Evolutionary conservation across 176 grass and related monocot genomes (phyloP), one percentile per base, ranked within the genome.

Genomic region (maize (Zea mays)): DNA sequence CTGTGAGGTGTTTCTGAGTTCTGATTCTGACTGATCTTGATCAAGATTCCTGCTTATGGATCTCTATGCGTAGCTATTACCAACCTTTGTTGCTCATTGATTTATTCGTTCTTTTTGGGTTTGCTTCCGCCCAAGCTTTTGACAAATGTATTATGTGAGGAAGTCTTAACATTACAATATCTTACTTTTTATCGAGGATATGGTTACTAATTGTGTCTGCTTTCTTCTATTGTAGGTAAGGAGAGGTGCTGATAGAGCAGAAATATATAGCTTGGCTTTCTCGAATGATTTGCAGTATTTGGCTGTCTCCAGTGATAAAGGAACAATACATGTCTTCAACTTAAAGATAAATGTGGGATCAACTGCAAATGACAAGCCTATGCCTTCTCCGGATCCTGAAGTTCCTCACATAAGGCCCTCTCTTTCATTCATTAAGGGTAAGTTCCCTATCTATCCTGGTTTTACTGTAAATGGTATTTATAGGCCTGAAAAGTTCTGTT

Each of bases 231-330:
- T 85, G 55, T 77, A 99, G 96, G 92, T 99, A 70, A 85, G 96
- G 74, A 96, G 96, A 89, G 96, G 96, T 69, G 96, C 96, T 55
- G 96, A 99, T 78, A 91, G 96, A 84, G 96, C 96, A 55, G 96
- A 99, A 76, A 93, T 96, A 86, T 96, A 93, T 87, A 99, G 96
- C 47, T 90, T 99, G 88, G 92, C 92, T 79, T 99, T 99, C 90
- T 99, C 92, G 61, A 80, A 86, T 61, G 91, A 89, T 81, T 84
- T 96, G 82, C 96, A 96, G 81, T 99, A 86, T 85, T 74, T 99
- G 65, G 79, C 92, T 65, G 96, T 89, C 61, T 99, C 96, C 48
- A 99, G 96, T 66, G 96, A 99, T 81, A 99, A 99, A 85, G 96
- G 96, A 80, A 99, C 96, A 69, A 91, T 99, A 69, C 96, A 99